Percentiles rank a stretch among this genome's conserved stretches.
These are phyloP conservation scores for Thraustochytrium striatum DNA, from an alignment of 352 stramenopile species.

Conservation along the genomic window DNA sequence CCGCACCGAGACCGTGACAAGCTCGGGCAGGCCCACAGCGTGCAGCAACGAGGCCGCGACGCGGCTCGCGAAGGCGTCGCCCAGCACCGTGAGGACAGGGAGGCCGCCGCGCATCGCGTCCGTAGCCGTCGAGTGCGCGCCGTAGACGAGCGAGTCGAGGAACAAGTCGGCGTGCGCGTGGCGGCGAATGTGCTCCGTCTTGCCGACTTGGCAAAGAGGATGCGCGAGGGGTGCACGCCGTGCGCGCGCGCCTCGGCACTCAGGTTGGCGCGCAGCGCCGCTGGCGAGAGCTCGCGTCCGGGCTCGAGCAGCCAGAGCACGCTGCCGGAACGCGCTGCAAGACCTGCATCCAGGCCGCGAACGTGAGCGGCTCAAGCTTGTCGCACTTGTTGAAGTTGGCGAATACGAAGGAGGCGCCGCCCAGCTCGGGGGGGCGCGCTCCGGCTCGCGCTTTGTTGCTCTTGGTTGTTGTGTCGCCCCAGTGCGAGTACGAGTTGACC, in stretches of 20 bases:
- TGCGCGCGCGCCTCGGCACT: conserved; percentile 61
- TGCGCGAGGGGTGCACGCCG: conserved; percentile 63
- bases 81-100: conserved; percentile 77
- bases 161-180: conserved; percentile 79
- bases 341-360: conserved; percentile 87
- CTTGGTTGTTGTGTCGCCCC: too few relatives aligned
- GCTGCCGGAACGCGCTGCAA: conserved; percentile 79
- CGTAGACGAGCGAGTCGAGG: conserved; percentile 89
- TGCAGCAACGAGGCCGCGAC: conserved; percentile 15
- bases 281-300: conserved; percentile 53
- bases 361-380: conserved; percentile 87
- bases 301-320: conserved; percentile 80
- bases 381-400: conserved; percentile 87
- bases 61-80: conserved; percentile 26
- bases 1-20: conserved; percentile 10
- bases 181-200: conserved; percentile 70
- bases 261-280: conserved; percentile 59
- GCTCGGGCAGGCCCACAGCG: not conserved
- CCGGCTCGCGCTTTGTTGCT: too few relatives aligned
- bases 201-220: conserved; percentile 68
- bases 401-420: conserved; percentile 55
- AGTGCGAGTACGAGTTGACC: conserved; percentile 66
- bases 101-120: conserved; percentile 82
- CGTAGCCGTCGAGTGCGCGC: conserved; percentile 85
- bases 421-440: not conserved